Evolutionary conservation across 2,329 filamentous ascomycete genomes (phyloP), one percentile per base, ranked within the genome.

Genomic region (Diaporthe longicolla): DNA sequence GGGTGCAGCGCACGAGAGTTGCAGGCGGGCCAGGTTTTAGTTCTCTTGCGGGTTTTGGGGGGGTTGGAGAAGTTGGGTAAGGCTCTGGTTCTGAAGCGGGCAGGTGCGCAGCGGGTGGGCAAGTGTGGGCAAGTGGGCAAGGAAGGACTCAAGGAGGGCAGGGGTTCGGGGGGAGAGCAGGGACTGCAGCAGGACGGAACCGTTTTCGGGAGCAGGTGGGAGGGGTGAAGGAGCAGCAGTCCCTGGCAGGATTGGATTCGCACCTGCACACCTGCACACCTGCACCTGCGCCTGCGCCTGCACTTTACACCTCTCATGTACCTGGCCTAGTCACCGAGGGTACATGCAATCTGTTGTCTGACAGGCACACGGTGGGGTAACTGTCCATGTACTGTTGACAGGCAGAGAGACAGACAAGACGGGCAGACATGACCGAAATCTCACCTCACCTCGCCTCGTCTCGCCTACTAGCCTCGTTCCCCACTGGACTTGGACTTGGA

Each of bases 151-250:
- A 13, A 40, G 37, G 37, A 37, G 80, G 79, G 83, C 85, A 85
- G 85, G 85, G 86, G 84, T 86, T 85, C 84, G 86, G 82, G 83
- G 85, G 82, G 37, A 13, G 77, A 72, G 74, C 75, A 78, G 76
- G 76, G 57, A 59, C 2, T 40, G 57, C 21, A 40, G 57, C 45
- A 50, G n/a, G 76, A 77, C 77, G 73, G 72, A 50, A 73, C 59
- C 65, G 50, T 70, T 79, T 75, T 72, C 77, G 77, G 50, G 54
- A 35, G 32, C 37, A 26, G 13, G 26, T 76, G 72, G 72, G 71
- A 72, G 72, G 72, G 74, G 74, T 74, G 75, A 76, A 71, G 76
- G 75, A 73, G 40, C 43, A 72, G 59, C 43, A 66, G 61, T 66
- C 61, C 61, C 61, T 52, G 61, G 61, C 61, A 66, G 63, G 63